These are phyloP conservation scores for Bipolaris gigantea DNA, from an alignment of 2,329 filamentous ascomycete species.

Conservation along the genomic window DNA sequence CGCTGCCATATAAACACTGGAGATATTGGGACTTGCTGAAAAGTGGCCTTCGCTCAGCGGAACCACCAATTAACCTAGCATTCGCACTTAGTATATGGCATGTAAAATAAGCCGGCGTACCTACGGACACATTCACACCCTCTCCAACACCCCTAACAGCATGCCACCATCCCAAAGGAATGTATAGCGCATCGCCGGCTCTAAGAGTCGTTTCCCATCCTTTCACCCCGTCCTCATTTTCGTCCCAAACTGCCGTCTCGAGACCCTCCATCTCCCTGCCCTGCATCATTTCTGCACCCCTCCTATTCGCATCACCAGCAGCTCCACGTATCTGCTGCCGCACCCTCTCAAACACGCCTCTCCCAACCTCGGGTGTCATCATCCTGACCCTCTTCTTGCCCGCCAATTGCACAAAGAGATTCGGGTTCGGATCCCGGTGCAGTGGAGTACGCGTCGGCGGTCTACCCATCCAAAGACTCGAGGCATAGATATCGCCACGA, in stretches of 20 bases:
- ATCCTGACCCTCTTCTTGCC: conserved; percentile 74
- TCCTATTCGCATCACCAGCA: conserved; percentile 55
- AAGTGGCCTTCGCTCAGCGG: conserved; percentile 50
- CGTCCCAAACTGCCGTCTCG: conserved; percentile 70
- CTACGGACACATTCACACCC: conserved; percentile 61
- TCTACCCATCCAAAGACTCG: conserved; percentile 85
- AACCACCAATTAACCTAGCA: conserved; percentile 78
- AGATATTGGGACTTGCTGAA: neutral
- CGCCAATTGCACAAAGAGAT: conserved; percentile 82
- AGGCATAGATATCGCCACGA: conserved; percentile 81
- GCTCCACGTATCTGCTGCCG: conserved; percentile 46
- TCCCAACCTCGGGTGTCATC: conserved; percentile 65
- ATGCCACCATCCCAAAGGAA: conserved; percentile 87
- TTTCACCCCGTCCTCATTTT: conserved; percentile 12
- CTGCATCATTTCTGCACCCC: conserved; percentile 89
- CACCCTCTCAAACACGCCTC: conserved; percentile 63
- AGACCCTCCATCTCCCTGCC: conserved; percentile 69
- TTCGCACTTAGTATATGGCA: conserved; percentile 21
- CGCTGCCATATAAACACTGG: neutral
- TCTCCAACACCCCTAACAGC: conserved; percentile 68
- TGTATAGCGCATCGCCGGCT: conserved; percentile 73
- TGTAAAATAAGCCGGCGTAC: conserved; percentile 6
- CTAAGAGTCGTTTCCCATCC: conserved; percentile 53
- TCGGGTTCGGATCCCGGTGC: conserved; percentile 92
- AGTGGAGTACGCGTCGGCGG: conserved; percentile 87